phyloP scores from a whole-genome alignment of 495 filamentous ascomycete species.

The Ramalina intermedia region DNA sequence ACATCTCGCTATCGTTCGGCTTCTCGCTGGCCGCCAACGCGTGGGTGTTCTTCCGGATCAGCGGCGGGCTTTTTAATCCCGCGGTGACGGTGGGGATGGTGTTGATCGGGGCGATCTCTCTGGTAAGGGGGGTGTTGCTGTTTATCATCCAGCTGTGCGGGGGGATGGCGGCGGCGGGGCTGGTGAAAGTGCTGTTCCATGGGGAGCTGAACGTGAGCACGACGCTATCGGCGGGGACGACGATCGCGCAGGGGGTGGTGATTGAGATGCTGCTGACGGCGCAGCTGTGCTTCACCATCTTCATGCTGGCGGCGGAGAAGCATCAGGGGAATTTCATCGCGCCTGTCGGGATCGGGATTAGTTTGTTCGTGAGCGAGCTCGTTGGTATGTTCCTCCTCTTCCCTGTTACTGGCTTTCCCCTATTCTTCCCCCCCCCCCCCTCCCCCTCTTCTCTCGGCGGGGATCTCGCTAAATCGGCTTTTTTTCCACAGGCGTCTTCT shows the following conservation, averaged over 20 bases:
- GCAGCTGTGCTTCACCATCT: constrained; percentile 39
- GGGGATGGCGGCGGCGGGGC: constrained; percentile 38
- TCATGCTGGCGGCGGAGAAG: constrained; percentile 44
- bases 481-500: constrained; percentile 32
- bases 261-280: constrained; percentile 41
- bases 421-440: neutral
- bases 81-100: constrained; percentile 33
- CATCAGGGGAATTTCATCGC: constrained; percentile 28
- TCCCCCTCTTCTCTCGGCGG: neutral
- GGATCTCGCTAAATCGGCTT: too few species aligned
- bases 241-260: constrained; percentile 36
- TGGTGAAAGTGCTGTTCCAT: constrained; percentile 39
- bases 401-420: too few species aligned
- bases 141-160: constrained; percentile 42
- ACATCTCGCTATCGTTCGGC: constrained; percentile 41
- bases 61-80: constrained; percentile 52
- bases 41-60: constrained; percentile 54
- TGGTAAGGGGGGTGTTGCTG: constrained; percentile 34
- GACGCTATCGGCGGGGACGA: constrained; percentile 26
- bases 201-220: constrained; percentile 32
- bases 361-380: constrained; percentile 38
- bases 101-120: constrained; percentile 39
- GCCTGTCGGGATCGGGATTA: constrained; percentile 32
- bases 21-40: constrained; percentile 52
- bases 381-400: constrained; percentile 4